Evolutionary conservation across 176 grass and related monocot species (phyloP), one percentile per base, ranked within the genome.

Genomic region (Oryza brachyantha): DNA sequence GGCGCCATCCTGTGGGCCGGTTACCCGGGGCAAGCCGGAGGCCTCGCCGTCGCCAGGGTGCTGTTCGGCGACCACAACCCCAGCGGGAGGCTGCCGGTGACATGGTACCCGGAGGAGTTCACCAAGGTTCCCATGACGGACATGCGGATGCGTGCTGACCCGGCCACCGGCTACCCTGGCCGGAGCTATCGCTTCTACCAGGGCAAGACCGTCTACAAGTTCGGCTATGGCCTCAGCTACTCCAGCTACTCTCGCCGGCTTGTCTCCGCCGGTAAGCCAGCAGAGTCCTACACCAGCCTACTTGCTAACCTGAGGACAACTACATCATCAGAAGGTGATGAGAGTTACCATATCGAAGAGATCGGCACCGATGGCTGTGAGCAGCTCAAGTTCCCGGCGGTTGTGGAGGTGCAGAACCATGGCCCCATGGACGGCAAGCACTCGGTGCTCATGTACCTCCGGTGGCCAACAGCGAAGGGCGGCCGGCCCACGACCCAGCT

Each of bases 121-220:
- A 88, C 91, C 1, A 57, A 65, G 17, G 58, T 97, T 24, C 73
- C 84, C 61, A 97, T 97, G 94, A 97, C 91, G 1, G 80, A 86
- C 81, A 93, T 91, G 94, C 55, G 89, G 35, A 93, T 97, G 91
- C 80, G 94, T 9, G 59, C 88, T 3, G 79, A 93, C 54, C n/a
- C 77, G 3, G 60, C 69, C 28, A 83, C 74, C 7, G 86, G 83
- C 1, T 97, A 93, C 76, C 91, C 91, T 1, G 91, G 94, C 10
- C 84, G 91, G 66, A 93, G 84, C 31, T 97, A 97, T 79, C 86
- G 88, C 11, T 97, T 97, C 81, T 93, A 91, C 91, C 25, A 78
- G 9, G 94, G 91, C 3, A 13, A 73, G 5, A 77, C 91, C 0
- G 70, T 97, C 19, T 93, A 84, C 81, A 79, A 78, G 6, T 97